Percentiles rank a stretch among this genome's conserved stretches.
Evolutionary conservation across 2,329 filamentous ascomycete species (phyloP).

Genomic region (Onygena corvina): DNA sequence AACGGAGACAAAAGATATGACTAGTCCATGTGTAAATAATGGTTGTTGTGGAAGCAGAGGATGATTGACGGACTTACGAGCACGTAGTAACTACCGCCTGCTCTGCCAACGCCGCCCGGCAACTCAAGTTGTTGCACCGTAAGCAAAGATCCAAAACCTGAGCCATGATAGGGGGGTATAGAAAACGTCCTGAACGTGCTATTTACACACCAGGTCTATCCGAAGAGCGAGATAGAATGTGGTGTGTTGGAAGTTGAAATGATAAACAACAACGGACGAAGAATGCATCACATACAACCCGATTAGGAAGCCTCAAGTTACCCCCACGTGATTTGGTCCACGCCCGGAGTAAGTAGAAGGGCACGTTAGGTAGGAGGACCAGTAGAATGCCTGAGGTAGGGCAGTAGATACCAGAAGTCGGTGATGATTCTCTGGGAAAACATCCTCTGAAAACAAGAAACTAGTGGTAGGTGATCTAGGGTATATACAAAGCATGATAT

Average conservation of each 20-base stretch:
- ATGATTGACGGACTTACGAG: constrained; percentile 44
- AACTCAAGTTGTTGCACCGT: constrained; percentile 69
- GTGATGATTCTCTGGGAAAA: no score
- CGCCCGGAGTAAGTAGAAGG: background rate
- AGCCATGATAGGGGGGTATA: constrained; percentile 9
- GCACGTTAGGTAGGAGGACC: background rate
- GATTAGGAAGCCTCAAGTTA: background rate
- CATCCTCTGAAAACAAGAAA: no score
- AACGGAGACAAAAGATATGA: constrained; percentile 74
- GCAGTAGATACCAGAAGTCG: no score
- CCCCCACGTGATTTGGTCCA: background rate
- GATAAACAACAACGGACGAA: background rate
- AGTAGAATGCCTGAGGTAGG: no score
- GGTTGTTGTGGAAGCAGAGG: background rate
- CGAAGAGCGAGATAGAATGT: no score
- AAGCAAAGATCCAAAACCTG: constrained; percentile 58
- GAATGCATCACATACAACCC: background rate
- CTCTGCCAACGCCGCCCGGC: constrained; percentile 55
- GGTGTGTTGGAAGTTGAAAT: background rate
- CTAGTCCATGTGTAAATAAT: constrained; percentile 32
- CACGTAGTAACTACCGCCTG: constrained; percentile 79
- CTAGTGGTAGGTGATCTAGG: no score
- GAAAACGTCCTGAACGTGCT: background rate
- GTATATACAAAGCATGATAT: no score
- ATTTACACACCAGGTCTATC: no score